Conservation (phyloP, 148 eudicot genomes). For the Amaranthus palmeri region DNA sequence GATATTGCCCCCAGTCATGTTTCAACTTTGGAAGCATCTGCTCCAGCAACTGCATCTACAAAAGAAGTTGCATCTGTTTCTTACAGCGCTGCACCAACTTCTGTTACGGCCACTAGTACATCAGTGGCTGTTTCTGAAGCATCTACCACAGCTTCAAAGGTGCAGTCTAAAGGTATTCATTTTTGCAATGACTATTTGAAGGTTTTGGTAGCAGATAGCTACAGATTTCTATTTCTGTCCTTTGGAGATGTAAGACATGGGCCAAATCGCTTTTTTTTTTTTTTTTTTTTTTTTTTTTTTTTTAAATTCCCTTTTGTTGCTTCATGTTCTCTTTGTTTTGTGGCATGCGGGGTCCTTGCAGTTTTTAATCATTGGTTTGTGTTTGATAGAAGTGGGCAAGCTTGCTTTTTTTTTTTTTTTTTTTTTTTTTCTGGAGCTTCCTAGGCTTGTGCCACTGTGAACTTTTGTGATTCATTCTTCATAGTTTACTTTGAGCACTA, state of each 20-base stretch:
- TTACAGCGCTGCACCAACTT: constrained; percentile 30
- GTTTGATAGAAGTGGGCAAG: constrained; percentile 3
- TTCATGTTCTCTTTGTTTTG: neutral
- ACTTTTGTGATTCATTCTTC: neutral
- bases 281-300: too few species aligned
- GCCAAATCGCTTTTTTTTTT: neutral
- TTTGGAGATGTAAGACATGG: neutral
- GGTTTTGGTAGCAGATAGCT: neutral
- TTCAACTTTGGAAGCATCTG: constrained; percentile 36
- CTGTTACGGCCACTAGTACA: constrained; percentile 30
- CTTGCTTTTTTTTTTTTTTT: neutral
- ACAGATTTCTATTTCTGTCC: neutral
- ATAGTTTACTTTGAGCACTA: neutral
- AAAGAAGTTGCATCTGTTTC: constrained; percentile 38
- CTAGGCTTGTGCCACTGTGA: neutral
- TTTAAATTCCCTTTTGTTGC: too few species aligned
- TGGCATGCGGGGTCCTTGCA: neutral
- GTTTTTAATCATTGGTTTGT: neutral
- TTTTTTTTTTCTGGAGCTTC: neutral
- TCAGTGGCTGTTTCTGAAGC: constrained; percentile 27
- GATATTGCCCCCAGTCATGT: constrained; percentile 28
- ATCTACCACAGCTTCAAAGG: constrained; percentile 36
- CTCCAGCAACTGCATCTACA: constrained; percentile 32
- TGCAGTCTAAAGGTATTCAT: constrained; percentile 57
- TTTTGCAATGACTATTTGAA: neutral